Evolutionary conservation across 257 asterid genomes (phyloP), one percentile per base, ranked within the genome.

Genomic region (Ophiorrhiza pumila): DNA sequence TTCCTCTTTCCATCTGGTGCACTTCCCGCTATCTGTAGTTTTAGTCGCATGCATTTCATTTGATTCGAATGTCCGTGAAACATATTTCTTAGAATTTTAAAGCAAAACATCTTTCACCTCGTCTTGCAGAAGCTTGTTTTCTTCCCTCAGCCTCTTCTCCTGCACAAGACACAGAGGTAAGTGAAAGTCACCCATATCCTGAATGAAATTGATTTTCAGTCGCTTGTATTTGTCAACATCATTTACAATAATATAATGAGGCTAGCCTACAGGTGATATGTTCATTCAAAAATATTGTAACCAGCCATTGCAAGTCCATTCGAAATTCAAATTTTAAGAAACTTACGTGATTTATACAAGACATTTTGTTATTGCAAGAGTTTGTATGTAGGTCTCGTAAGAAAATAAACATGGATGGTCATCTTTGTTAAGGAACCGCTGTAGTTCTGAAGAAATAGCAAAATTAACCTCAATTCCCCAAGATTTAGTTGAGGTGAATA

Each of bases 111-210:
- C 17, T 18, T 22, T 71, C 46, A 87, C 90, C 88, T 80, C 46
- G 69, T 87, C 81, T 72, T 74, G 74, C 76, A 87, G 86, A 75
- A 31, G 62, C 79, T 58, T 73, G 57, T 83, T 85, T 74, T 85
- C 90, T 73, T 82, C 86, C 5, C 7, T 80, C 71, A 85, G 85
- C 76, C 39, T 60, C 77, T 75, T 83, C 68, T 80, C 92, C 90
- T 87, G 58, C 71, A 65, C 18, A 27, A 34, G 17, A 46, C 52
- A 34, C 11, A 7, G 5, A 55, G 45, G 64, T 55, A 50, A 65
- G 42, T 14, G 50, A n/a, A 49, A 5, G 57, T 35, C 11, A 47
- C 60, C 58, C 3, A 32, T 49, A 29, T 31, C 27, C 42, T 4
- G 12, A 13, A 39, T 4, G 35, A 4, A 4, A 64, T 13, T 23